phyloP scores from a whole-genome alignment of 2,329 filamentous ascomycete genomes.

The Cladorrhinum sp. region DNA sequence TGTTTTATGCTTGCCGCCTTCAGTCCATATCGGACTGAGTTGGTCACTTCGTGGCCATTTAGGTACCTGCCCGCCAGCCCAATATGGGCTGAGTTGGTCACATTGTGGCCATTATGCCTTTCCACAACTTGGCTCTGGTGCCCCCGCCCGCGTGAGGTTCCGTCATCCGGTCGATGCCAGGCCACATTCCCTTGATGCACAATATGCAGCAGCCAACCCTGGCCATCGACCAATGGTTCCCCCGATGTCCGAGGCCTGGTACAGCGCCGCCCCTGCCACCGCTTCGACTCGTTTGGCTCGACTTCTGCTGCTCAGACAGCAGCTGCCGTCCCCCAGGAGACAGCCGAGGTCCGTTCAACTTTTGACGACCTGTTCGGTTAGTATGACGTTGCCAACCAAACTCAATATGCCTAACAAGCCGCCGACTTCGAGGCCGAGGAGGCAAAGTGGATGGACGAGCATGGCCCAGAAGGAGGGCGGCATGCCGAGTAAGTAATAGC shows the following conservation, averaged over 20 bases:
- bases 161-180: not conserved
- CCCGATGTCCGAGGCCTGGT: not conserved
- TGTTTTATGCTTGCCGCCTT: too few relatives aligned
- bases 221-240: slow-evolving; percentile 7
- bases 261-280: not conserved
- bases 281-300: too few relatives aligned
- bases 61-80: too few relatives aligned
- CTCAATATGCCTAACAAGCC: slow-evolving; percentile 20
- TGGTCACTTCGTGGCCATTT: too few relatives aligned
- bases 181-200: slow-evolving; percentile 9
- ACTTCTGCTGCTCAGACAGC: slow-evolving; percentile 7
- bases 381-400: slow-evolving; percentile 26
- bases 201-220: not conserved
- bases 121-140: too few relatives aligned
- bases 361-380: slow-evolving; percentile 31
- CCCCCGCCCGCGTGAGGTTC: too few relatives aligned
- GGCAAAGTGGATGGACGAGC: slow-evolving; percentile 33
- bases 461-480: too few relatives aligned
- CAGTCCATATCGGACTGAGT: too few relatives aligned
- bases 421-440: slow-evolving; percentile 20
- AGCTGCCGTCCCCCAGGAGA: slow-evolving; percentile 3
- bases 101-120: too few relatives aligned
- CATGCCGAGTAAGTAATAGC: too few relatives aligned
- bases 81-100: too few relatives aligned
- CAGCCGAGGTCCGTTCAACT: slow-evolving; percentile 23